Conservation (phyloP, 1,139 yeast genomes). For the Geotrichum restrictum region DNA sequence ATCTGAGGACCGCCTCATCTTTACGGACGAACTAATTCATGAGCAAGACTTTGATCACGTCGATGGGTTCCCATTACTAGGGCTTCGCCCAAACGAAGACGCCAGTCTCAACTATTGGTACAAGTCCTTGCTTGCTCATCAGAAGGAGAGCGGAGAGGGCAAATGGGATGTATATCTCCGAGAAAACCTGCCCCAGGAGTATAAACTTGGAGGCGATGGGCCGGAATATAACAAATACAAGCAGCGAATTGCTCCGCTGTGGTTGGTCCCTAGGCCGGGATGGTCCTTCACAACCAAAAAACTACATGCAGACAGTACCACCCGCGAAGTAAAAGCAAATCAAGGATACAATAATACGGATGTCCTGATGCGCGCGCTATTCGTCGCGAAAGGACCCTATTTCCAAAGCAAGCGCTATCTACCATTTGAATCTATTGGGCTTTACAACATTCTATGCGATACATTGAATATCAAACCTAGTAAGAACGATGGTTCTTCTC, state of each 20-base stretch:
- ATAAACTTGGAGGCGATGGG: constrained; percentile 59
- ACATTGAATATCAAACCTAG: constrained; percentile 56
- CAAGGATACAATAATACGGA: constrained; percentile 72
- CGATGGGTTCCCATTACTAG: constrained; percentile 86
- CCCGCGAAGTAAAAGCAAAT: constrained; percentile 35
- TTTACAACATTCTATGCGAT: constrained; percentile 72
- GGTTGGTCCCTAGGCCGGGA: constrained; percentile 81
- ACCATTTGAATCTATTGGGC: constrained; percentile 70
- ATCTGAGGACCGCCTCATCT: constrained; percentile 56
- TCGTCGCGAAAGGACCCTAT: constrained; percentile 72
- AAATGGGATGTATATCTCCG: constrained; percentile 50
- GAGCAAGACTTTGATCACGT: constrained; percentile 52
- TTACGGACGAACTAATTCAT: constrained; percentile 65
- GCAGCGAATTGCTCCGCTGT: constrained; percentile 72
- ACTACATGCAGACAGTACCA: constrained; percentile 41
- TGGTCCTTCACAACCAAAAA: constrained; percentile 66
- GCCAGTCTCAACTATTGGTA: constrained; percentile 41
- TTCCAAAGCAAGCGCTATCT: constrained; percentile 38
- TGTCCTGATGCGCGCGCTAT: constrained; percentile 75
- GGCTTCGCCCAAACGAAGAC: constrained; percentile 54
- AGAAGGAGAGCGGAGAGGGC: constrained; percentile 31
- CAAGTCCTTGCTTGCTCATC: constrained; percentile 34
- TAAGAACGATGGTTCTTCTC: constrained; percentile 55
- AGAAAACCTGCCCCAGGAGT: constrained; percentile 60
- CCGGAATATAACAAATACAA: constrained; percentile 44